phyloP scores from a whole-genome alignment of 2,329 filamentous ascomycete species.

The Curvularia hawaiiensis region DNA sequence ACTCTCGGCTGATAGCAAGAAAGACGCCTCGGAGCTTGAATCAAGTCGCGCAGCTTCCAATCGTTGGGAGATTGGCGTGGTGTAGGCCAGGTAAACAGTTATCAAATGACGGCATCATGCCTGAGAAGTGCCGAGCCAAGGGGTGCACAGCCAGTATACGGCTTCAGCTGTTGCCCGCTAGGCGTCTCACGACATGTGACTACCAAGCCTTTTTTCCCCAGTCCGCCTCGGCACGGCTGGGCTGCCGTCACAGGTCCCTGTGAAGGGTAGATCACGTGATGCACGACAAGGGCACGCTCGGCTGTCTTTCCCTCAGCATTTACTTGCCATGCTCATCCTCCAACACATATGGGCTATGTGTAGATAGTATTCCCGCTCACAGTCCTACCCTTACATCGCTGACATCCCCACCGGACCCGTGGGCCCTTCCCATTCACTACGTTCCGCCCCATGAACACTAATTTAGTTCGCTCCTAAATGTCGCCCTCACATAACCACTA shows the following conservation, averaged over 20 bases:
- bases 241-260: not conserved
- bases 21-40: constrained; percentile 12
- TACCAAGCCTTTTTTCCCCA: not conserved
- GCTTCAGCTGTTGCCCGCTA: not conserved
- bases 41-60: constrained; percentile 2
- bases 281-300: not conserved
- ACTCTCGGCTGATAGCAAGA: constrained; percentile 14
- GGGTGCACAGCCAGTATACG: not conserved
- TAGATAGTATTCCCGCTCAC: too few relatives aligned
- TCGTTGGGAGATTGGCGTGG: constrained; percentile 8
- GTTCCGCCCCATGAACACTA: not conserved
- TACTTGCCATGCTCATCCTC: not conserved
- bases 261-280: not conserved
- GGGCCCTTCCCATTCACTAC: not conserved
- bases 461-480: not conserved
- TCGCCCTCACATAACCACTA: not conserved
- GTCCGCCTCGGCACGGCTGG: constrained; percentile 2
- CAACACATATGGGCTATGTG: not conserved
- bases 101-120: constrained; percentile 25
- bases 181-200: not conserved
- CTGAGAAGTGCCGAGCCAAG: constrained; percentile 18
- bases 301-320: not conserved
- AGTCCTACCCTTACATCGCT: not conserved
- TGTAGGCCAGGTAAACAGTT: constrained; percentile 2
- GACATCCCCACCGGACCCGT: not conserved